Evolutionary conservation across 2,329 filamentous ascomycete genomes (phyloP).

Genomic region (Thermomyces lanuginosus): DNA sequence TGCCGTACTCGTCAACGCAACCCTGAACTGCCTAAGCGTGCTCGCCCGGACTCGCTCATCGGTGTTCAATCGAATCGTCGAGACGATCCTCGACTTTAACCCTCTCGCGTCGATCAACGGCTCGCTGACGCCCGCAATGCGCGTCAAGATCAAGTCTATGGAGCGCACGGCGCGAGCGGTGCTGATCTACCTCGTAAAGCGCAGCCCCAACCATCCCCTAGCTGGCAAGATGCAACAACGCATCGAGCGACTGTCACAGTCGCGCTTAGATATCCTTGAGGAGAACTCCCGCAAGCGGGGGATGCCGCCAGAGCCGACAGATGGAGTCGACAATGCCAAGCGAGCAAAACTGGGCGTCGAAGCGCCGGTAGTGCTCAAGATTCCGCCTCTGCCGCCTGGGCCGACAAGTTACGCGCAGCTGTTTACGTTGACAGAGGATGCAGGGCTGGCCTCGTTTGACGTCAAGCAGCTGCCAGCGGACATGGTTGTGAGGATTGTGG

Average conservation of each 20-base stretch:
- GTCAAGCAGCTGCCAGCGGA: slow-evolving; percentile 61
- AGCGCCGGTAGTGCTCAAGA: slow-evolving; percentile 33
- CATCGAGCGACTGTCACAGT: slow-evolving; percentile 65
- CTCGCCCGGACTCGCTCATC: slow-evolving; percentile 67
- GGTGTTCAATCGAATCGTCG: slow-evolving; percentile 71
- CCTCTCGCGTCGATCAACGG: slow-evolving; percentile 65
- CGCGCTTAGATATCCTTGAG: slow-evolving; percentile 62
- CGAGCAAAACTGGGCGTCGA: slow-evolving; percentile 52
- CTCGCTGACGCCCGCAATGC: slow-evolving; percentile 60
- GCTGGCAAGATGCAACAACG: slow-evolving; percentile 70
- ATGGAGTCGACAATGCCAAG: slow-evolving; percentile 62
- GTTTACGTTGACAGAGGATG: slow-evolving; percentile 68
- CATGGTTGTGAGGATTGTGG: slow-evolving; percentile 64
- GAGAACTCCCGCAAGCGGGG: slow-evolving; percentile 62
- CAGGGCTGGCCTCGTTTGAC: slow-evolving; percentile 61
- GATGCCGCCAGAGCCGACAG: slow-evolving; percentile 51
- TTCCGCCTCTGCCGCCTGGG: slow-evolving; percentile 57
- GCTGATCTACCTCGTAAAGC: slow-evolving; percentile 66
- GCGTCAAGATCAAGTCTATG: slow-evolving; percentile 79
- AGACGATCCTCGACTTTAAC: slow-evolving; percentile 77
- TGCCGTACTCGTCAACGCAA: slow-evolving; percentile 75
- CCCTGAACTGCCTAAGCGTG: slow-evolving; percentile 71
- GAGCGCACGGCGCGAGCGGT: slow-evolving; percentile 80
- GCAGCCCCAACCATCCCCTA: slow-evolving; percentile 65
- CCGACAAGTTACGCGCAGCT: slow-evolving; percentile 66